phyloP scores from a whole-genome alignment of 768 basidiomycete species.

The Hypsizygus marmoreus region DNA sequence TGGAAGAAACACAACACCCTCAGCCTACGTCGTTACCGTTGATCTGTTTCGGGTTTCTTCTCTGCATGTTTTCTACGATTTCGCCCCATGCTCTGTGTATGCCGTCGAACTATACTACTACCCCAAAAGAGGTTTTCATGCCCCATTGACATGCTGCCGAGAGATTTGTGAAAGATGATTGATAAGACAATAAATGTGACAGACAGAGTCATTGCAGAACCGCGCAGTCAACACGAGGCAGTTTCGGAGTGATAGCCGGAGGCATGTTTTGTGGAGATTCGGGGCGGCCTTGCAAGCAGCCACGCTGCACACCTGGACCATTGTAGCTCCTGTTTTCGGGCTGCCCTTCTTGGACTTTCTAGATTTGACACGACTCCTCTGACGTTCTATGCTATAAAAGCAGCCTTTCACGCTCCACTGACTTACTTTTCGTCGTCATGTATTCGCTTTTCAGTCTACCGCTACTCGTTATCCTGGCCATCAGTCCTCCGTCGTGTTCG shows the following conservation, averaged over 20 bases:
- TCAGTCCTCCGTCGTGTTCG: constrained; percentile 1
- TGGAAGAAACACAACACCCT: constrained; percentile 99
- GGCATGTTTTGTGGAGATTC: constrained; percentile 4
- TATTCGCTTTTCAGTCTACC: constrained; percentile 9
- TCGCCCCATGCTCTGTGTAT: constrained; percentile 27
- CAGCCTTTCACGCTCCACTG: constrained; percentile 3
- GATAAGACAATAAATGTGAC: not conserved
- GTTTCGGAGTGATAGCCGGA: no score
- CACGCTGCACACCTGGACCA: no score
- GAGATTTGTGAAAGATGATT: not conserved
- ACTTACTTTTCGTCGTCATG: not conserved
- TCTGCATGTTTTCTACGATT: constrained; percentile 24
- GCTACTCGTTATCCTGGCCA: constrained; percentile 5
- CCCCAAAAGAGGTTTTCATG: constrained; percentile 19
- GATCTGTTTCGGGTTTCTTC: constrained; percentile 34
- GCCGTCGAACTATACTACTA: constrained; percentile 16
- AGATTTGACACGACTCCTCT: not conserved
- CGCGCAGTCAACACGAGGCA: constrained; percentile 16
- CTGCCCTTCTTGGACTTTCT: constrained; percentile 1
- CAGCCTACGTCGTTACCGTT: constrained; percentile 87
- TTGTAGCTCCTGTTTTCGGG: no score
- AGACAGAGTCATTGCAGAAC: not conserved
- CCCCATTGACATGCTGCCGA: not conserved
- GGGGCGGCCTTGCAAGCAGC: not conserved
- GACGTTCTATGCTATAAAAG: constrained; percentile 5